phyloP scores from a whole-genome alignment of 768 basidiomycete species.

The Suillus hirtellus region DNA sequence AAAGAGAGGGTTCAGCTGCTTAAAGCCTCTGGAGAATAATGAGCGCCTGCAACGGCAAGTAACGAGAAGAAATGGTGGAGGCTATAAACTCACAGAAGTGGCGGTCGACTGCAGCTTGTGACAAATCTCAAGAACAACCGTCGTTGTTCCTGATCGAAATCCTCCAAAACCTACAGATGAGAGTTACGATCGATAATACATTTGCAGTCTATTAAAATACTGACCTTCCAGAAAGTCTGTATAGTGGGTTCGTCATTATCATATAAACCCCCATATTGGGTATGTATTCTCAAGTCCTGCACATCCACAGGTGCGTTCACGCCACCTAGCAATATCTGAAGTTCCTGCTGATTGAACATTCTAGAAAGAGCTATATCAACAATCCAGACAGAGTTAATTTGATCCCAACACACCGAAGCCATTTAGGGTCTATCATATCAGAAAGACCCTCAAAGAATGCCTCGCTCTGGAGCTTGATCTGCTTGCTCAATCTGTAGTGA shows the following conservation, averaged over 20 bases:
- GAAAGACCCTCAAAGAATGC: constrained; percentile 92
- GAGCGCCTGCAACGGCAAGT: not conserved
- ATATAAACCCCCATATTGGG: constrained; percentile 82
- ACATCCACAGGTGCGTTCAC: constrained; percentile 84
- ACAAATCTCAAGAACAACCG: constrained; percentile 83
- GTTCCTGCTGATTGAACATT: constrained; percentile 97
- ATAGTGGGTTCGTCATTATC: constrained; percentile 72
- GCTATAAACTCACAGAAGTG: constrained; percentile 61
- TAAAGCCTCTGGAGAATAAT: constrained; percentile 61
- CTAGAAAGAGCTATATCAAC: constrained; percentile 38
- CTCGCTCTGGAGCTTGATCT: constrained; percentile 82
- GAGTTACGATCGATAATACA: constrained; percentile 1
- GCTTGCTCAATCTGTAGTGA: constrained; percentile 83
- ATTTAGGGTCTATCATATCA: constrained; percentile 89
- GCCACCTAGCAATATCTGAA: constrained; percentile 89
- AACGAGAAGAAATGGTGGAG: not conserved
- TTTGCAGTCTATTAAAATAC: constrained; percentile 4
- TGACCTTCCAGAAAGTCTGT: constrained; percentile 78
- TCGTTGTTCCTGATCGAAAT: constrained; percentile 80
- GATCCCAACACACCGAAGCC: constrained; percentile 58
- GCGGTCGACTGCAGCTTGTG: constrained; percentile 89
- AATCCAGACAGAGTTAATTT: not conserved
- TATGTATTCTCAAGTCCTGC: constrained; percentile 74
- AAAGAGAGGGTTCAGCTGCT: constrained; percentile 85
- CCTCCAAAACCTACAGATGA: constrained; percentile 61